Evolutionary conservation across 73 alveolate species (phyloP), one percentile per base, ranked within the genome.

Genomic region (Uronychia setigera): DNA sequence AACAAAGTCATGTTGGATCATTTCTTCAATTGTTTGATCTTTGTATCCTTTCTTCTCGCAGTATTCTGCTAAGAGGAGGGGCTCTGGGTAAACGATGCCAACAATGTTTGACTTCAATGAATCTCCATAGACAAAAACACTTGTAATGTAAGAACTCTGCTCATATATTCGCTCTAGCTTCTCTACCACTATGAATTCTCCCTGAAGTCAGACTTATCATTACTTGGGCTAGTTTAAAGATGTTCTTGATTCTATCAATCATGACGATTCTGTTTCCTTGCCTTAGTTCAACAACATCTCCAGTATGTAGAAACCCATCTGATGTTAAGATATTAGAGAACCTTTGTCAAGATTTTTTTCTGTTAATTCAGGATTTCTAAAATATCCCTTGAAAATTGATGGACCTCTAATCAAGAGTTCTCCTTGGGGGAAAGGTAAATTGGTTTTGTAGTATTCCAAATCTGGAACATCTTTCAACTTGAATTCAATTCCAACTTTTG

Each of bases 291-390:
- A 95, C 98, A 26, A 95, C 93, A 87, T 95, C 98, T 5, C 98
- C 98, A 60, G 97, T 93, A 67, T 93, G 94, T 1, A 93, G 80
- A 95, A 95, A 95, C 35, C 97, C 97, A 60, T 95, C 96, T 46
- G 19, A 46, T 19, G 67, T 46, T 46, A 46, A 46, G 5, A n/a
- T n/a, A n/a, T 46, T 19, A 19, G 19, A 19, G n/a, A 11, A 46
- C 67, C 67, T 83, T 95, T 74, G 85, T 87, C 97, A 32, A 85
- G 26, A 80, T 92, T 87, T 91, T 93, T 82, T 33, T 77, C 60
- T 0, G 98, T 95, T 60, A 80, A 78, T 59, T 82, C 92, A 1
- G 76, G 81, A 74, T 86, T 88, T 59, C 81, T 83, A 81, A 85
- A 93, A 87, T 95, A 95, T 0, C 98, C 98, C 29, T 81, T 82